Evolutionary conservation across 1,139 yeast genomes (phyloP), one percentile per base, ranked within the genome.

Genomic region (Sugiyamaella japonica): DNA sequence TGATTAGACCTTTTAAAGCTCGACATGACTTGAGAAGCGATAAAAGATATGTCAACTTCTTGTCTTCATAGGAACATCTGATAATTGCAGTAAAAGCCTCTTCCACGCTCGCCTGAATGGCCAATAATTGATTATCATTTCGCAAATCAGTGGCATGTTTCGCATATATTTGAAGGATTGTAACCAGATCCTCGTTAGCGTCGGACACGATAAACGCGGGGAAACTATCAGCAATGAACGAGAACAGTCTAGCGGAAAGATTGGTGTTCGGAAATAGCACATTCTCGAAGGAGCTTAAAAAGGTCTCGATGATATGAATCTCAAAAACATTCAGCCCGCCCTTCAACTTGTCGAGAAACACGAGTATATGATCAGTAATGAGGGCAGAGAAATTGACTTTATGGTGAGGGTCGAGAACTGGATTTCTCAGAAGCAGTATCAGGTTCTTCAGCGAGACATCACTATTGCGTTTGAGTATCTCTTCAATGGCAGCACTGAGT

Each of bases 51-150:
- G 54, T 34, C 7, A 56, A 46, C 20, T 60, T 55, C 25, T 61
- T 64, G 54, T 71, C 73, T 23, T 60, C 60, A 16, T 54, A 53
- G 1, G 61, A 56, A 36, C 59, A 54, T 48, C 55, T 58, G n/a
- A 58, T 58, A 7, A 59, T 58, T 8, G 61, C 53, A 25, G 56
- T 56, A 50, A 60, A 60, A 12, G 58, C 49, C 37, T 57, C 31
- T 40, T 56, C 59, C 2, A 60, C 52, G 15, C 50, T 38, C 40
- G 51, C 51, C 17, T 57, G 61, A 29, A 59, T 46, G 31, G 51
- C 45, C 31, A 52, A 28, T 8, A 44, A 32, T 8, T 41, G 39
- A n/a, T 42, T 49, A 17, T 56, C 57, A 15, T 52, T 31, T n/a
- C 13, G 38, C 13, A 34, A 34, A 34, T 6, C 38, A 12, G 15